phyloP scores from a whole-genome alignment of 441 rosid genomes.

The Adansonia grandidieri region DNA sequence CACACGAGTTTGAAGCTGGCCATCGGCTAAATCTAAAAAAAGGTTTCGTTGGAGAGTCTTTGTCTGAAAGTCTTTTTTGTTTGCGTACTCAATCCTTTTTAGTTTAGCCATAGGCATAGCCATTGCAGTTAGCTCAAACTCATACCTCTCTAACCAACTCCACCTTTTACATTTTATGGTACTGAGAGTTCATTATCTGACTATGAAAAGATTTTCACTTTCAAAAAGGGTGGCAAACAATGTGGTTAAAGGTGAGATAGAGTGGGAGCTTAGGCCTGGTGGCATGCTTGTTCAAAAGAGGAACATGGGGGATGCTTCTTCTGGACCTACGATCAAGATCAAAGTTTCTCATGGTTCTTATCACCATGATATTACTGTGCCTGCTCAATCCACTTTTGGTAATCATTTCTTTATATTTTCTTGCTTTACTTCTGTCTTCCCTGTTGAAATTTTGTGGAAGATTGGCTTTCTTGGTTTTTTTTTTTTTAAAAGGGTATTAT shows the following conservation, averaged over 20 bases:
- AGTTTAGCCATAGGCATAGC: constrained; percentile 16
- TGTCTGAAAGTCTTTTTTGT: constrained; percentile 27
- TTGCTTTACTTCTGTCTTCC: constrained; percentile 4
- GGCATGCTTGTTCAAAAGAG: constrained; percentile 67
- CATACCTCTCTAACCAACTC: constrained; percentile 31
- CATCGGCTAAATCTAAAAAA: constrained; percentile 25
- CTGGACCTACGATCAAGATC: constrained; percentile 50
- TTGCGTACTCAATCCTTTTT: constrained; percentile 34
- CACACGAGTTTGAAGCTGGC: constrained; percentile 20
- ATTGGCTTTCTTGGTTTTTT: neutral
- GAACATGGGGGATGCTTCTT: constrained; percentile 35
- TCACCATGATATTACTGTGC: constrained; percentile 46
- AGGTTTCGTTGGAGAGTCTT: constrained; percentile 34
- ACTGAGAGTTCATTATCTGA: constrained; percentile 13
- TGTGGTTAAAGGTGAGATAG: constrained; percentile 35
- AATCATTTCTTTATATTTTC: constrained; percentile 14
- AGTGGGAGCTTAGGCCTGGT: constrained; percentile 58
- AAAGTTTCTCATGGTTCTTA: constrained; percentile 50
- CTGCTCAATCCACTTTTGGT: constrained; percentile 60
- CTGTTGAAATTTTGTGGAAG: neutral
- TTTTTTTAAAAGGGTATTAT: neutral
- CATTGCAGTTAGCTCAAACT: constrained; percentile 22
- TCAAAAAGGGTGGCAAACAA: constrained; percentile 31
- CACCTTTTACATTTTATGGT: constrained; percentile 16
- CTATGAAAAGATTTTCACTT: constrained; percentile 39